phyloP scores from a whole-genome alignment of 176 grass and related monocot genomes.

The Eragrostis curvula region DNA sequence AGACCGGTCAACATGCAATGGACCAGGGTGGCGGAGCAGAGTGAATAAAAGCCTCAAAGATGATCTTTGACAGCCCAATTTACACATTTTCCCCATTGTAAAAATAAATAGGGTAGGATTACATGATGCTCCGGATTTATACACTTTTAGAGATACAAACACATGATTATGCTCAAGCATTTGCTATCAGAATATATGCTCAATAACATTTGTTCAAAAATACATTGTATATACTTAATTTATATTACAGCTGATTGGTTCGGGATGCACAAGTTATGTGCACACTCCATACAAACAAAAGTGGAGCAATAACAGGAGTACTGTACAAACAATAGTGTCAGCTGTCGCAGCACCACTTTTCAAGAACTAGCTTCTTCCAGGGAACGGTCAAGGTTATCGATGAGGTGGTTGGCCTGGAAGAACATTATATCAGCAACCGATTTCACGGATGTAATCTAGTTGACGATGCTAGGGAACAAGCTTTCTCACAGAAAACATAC shows the following conservation, averaged over 20 bases:
- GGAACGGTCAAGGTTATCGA: constrained; percentile 31
- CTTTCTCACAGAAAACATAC: constrained; percentile 40
- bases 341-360: neutral
- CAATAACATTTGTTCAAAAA: neutral
- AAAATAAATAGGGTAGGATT: no score
- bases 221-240: no score
- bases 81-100: no score
- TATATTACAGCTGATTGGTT: neutral
- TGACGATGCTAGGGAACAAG: neutral
- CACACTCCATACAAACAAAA: neutral
- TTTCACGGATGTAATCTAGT: neutral
- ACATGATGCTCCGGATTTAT: no score
- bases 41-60: no score
- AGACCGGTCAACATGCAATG: neutral
- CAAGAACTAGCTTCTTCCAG: constrained; percentile 28
- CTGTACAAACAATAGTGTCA: neutral
- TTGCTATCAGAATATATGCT: neutral
- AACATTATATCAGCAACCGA: constrained; percentile 17
- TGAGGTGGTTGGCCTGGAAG: constrained; percentile 50
- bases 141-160: no score
- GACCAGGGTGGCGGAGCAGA: no score
- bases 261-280: neutral
- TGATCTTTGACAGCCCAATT: no score
- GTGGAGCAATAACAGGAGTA: neutral
- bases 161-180: neutral